Evolutionary conservation across 2,329 filamentous ascomycete species (phyloP).

Genomic region (Xylaria sp.): DNA sequence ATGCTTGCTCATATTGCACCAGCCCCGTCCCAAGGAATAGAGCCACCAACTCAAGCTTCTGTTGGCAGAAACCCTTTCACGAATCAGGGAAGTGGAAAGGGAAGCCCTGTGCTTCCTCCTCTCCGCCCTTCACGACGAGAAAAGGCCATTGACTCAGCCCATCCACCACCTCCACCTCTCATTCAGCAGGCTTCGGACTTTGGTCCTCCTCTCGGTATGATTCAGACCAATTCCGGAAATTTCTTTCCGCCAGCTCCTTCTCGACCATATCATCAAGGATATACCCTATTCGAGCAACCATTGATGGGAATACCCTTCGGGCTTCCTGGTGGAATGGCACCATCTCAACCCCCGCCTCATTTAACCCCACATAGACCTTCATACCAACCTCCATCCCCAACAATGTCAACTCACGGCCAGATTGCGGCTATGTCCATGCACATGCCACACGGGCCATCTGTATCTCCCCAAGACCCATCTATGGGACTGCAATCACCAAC

Average conservation of each 20-base stretch:
- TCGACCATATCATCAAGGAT: slow-evolving; percentile 52
- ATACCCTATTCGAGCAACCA: slow-evolving; percentile 48
- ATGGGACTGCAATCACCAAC: slow-evolving; percentile 45
- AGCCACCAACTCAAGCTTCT: slow-evolving; percentile 33
- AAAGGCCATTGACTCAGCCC: slow-evolving; percentile 40
- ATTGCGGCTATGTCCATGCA: slow-evolving; percentile 39
- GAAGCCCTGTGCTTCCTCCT: slow-evolving; percentile 52
- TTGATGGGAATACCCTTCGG: slow-evolving; percentile 42
- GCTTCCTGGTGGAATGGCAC: slow-evolving; percentile 37
- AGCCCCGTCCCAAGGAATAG: slow-evolving; percentile 41
- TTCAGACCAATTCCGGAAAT: slow-evolving; percentile 50
- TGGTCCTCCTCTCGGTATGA: slow-evolving; percentile 43
- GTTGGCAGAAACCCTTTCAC: slow-evolving; percentile 50
- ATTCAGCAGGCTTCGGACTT: slow-evolving; percentile 44
- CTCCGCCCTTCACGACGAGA: slow-evolving; percentile 48
- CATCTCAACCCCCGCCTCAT: slow-evolving; percentile 37
- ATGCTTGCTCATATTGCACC: slow-evolving; percentile 47
- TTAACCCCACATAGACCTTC: slow-evolving; percentile 19
- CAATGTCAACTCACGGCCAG: slow-evolving; percentile 41
- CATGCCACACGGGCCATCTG: slow-evolving; percentile 43
- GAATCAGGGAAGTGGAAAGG: slow-evolving; percentile 43
- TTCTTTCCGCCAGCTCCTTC: slow-evolving; percentile 51
- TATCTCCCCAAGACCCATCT: slow-evolving; percentile 43
- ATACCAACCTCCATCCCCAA: slow-evolving; percentile 44
- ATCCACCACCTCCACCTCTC: slow-evolving; percentile 37